A percentile compares a stretch with the other conserved stretches of the same genome.
Conservation (phyloP, 495 filamentous ascomycete species). For the Neurospora intermedia region DNA sequence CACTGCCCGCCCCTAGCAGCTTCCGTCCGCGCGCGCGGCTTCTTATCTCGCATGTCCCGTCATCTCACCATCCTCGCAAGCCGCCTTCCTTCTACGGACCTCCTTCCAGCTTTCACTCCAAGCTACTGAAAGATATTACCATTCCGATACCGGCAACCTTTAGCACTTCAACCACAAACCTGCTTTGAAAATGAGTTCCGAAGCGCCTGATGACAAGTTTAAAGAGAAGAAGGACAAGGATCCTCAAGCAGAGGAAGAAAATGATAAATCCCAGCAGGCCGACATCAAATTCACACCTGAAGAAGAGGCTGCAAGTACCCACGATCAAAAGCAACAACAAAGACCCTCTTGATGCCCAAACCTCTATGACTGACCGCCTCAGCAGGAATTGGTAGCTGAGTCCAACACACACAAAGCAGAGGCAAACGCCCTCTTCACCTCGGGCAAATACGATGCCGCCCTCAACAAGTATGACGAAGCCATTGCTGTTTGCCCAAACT, state of each 20-base stretch:
- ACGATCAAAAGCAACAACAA: slow-evolving; percentile 5
- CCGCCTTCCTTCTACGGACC: neutral
- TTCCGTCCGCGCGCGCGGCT: neutral
- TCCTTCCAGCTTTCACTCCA: neutral
- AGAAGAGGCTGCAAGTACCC: slow-evolving; percentile 21
- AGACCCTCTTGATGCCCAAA: neutral
- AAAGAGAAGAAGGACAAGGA: neutral
- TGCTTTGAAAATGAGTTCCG: neutral
- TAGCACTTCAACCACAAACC: neutral
- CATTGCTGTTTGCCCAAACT: slow-evolving; percentile 68
- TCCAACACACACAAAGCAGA: slow-evolving; percentile 64
- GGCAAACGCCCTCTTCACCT: slow-evolving; percentile 69
- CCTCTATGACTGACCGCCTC: neutral
- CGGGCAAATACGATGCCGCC: slow-evolving; percentile 67
- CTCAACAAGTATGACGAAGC: slow-evolving; percentile 84
- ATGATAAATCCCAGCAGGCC: slow-evolving; percentile 11
- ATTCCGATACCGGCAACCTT: neutral
- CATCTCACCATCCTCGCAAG: neutral
- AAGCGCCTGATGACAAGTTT: neutral
- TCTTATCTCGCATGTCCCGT: neutral
- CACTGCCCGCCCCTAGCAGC: neutral
- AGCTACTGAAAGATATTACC: neutral
- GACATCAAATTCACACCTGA: slow-evolving; percentile 39
- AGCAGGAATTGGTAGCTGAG: slow-evolving; percentile 55
- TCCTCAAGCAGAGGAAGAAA: neutral